Percentiles rank a stretch among this genome's conserved stretches.
phyloP scores from a whole-genome alignment of 2,329 filamentous ascomycete species.

The Penicillium sclerotiorum region DNA sequence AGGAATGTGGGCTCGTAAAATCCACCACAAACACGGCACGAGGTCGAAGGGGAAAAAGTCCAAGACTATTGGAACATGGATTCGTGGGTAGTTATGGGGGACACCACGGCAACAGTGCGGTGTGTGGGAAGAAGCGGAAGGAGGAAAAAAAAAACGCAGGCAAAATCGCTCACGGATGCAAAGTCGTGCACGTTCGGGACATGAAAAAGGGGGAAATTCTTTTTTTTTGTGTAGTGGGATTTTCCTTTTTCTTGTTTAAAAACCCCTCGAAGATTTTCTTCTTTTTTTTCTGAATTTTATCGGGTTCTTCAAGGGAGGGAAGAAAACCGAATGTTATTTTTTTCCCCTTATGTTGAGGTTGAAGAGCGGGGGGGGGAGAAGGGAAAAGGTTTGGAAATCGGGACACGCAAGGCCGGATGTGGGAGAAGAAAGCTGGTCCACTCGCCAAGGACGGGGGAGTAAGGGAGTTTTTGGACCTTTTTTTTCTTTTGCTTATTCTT shows the following conservation, averaged over 20 bases:
- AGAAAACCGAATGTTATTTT: not conserved
- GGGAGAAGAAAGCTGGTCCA: slow-evolving; percentile 16
- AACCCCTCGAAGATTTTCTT: too few relatives aligned
- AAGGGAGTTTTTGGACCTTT: slow-evolving; percentile 15
- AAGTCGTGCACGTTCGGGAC: slow-evolving; percentile 24
- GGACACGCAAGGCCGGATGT: slow-evolving; percentile 21
- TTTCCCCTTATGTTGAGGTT: slow-evolving; percentile 4
- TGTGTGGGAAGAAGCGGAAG: slow-evolving; percentile 3
- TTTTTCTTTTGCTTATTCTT: too few relatives aligned
- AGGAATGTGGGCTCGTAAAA: slow-evolving; percentile 34
- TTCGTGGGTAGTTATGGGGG: slow-evolving; percentile 14
- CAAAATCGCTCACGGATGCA: slow-evolving; percentile 22
- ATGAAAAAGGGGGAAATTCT: slow-evolving; percentile 17
- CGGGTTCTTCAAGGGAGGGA: too few relatives aligned
- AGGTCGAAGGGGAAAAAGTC: slow-evolving; percentile 24
- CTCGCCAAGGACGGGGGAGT: slow-evolving; percentile 24
- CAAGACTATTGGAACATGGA: slow-evolving; percentile 36
- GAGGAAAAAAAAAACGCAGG: slow-evolving; percentile 16
- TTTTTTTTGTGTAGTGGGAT: not conserved
- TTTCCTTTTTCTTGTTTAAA: slow-evolving; percentile 7
- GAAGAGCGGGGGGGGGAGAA: slow-evolving; percentile 5
- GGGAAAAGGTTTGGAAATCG: slow-evolving; percentile 18
- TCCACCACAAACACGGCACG: slow-evolving; percentile 25
- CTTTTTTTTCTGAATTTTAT: slow-evolving; percentile 3
- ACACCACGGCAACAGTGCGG: slow-evolving; percentile 4